These are phyloP conservation scores for Apiospora hydei DNA, from an alignment of 2,329 filamentous ascomycete genomes.

Conservation along the genomic window DNA sequence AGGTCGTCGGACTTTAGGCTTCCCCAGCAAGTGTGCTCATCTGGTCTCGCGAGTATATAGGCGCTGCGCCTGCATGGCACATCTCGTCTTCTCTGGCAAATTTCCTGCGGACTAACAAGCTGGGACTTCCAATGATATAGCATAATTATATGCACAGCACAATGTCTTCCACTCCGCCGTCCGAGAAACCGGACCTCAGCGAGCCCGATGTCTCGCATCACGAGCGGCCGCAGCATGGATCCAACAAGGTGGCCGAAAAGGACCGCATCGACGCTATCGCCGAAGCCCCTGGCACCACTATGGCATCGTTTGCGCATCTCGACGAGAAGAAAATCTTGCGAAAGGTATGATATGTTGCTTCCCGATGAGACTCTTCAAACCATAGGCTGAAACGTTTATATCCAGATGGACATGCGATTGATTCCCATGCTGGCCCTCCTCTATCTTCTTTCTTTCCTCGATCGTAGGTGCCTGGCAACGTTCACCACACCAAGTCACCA, in stretches of 20 bases:
- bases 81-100: neutral
- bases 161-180: neutral
- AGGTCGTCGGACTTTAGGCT: neutral
- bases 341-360: slow-evolving; percentile 48
- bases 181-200: slow-evolving; percentile 32
- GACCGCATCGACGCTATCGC: slow-evolving; percentile 34
- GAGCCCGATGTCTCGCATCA: slow-evolving; percentile 32
- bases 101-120: neutral
- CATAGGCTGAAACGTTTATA: slow-evolving; percentile 2
- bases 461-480: slow-evolving; percentile 49
- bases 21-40: neutral
- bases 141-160: neutral
- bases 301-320: slow-evolving; percentile 47
- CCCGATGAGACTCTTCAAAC: neutral
- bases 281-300: slow-evolving; percentile 33
- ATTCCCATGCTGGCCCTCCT: slow-evolving; percentile 71
- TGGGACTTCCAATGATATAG: neutral
- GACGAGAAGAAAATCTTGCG: slow-evolving; percentile 66
- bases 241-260: slow-evolving; percentile 27
- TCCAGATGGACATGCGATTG: slow-evolving; percentile 58
- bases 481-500: neutral
- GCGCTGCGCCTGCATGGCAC: neutral
- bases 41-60: neutral
- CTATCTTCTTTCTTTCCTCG: slow-evolving; percentile 74
- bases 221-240: slow-evolving; percentile 26